Conservation (phyloP, 768 basidiomycete species). For the Lenzites betulinus region DNA sequence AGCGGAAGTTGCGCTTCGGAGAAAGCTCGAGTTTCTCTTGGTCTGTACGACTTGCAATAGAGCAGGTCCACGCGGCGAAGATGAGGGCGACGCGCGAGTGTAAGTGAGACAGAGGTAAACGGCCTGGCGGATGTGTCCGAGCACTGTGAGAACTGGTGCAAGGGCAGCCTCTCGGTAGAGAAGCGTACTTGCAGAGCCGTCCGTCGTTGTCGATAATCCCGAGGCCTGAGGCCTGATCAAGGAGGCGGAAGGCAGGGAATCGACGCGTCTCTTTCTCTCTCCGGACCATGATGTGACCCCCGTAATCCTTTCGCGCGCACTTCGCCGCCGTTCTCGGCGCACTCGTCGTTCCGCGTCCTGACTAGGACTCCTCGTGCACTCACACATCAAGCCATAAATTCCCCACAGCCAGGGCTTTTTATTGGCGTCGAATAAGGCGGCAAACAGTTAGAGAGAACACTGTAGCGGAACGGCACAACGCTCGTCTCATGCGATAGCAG, state of each 20-base stretch:
- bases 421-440: neutral
- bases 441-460: too few relatives aligned
- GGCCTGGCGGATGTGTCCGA: conserved; percentile 59
- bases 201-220: neutral
- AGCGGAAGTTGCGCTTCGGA: conserved; percentile 80
- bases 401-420: neutral
- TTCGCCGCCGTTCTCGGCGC: too few relatives aligned
- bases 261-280: too few relatives aligned
- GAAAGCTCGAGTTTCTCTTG: conserved; percentile 88
- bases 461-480: neutral
- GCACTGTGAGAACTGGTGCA: conserved; percentile 46
- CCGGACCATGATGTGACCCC: conserved; percentile 22
- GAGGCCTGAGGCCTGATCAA: neutral
- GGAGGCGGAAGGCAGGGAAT: too few relatives aligned
- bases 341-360: neutral
- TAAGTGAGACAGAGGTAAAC: conserved; percentile 84
- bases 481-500: conserved; percentile 2
- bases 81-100: conserved; percentile 35
- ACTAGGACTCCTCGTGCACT: neutral
- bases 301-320: neutral
- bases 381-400: too few relatives aligned
- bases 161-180: conserved; percentile 42
- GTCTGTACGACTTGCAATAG: conserved; percentile 82
- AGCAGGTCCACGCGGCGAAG: conserved; percentile 66
- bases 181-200: conserved; percentile 28